These are phyloP conservation scores for Phytopythium cucurbitacearum DNA, from an alignment of 352 stramenopile species.

Conservation along the genomic window DNA sequence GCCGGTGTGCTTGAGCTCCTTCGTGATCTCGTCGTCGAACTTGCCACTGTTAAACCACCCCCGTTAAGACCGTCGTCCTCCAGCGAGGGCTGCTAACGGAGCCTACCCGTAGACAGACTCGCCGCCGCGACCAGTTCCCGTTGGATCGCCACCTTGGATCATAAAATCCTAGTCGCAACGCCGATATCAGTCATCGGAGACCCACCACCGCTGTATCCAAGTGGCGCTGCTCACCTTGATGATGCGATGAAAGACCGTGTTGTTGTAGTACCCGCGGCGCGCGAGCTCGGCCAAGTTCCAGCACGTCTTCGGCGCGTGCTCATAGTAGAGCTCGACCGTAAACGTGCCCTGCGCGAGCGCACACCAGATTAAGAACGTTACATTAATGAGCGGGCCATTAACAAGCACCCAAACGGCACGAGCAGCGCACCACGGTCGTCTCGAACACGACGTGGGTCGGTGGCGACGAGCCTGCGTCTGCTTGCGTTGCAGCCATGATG, in stretches of 20 bases:
- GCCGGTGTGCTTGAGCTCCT: slow-evolving; percentile 92
- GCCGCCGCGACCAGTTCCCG: slow-evolving; percentile 89
- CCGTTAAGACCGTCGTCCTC: background rate
- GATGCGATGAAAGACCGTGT: slow-evolving; percentile 94
- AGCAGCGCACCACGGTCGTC: slow-evolving; percentile 61
- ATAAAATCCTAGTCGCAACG: slow-evolving; percentile 84
- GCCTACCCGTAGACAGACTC: slow-evolving; percentile 89
- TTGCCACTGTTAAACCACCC: slow-evolving; percentile 50
- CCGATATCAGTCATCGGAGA: no score
- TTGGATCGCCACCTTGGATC: slow-evolving; percentile 95
- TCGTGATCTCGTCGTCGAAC: slow-evolving; percentile 93
- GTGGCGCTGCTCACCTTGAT: slow-evolving; percentile 60
- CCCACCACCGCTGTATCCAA: no score
- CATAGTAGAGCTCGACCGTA: slow-evolving; percentile 91
- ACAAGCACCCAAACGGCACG: background rate
- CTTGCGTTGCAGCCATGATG: slow-evolving; percentile 5
- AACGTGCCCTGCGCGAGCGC: slow-evolving; percentile 68
- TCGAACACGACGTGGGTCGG: slow-evolving; percentile 83
- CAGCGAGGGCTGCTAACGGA: slow-evolving; percentile 1
- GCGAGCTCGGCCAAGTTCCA: slow-evolving; percentile 92
- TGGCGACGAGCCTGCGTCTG: slow-evolving; percentile 20
- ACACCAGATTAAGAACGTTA: background rate
- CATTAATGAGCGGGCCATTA: no score
- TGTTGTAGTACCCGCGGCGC: slow-evolving; percentile 93
- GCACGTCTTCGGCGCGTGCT: slow-evolving; percentile 91